Evolutionary conservation across 768 basidiomycete species (phyloP).

Genomic region (Mycena alexandri): DNA sequence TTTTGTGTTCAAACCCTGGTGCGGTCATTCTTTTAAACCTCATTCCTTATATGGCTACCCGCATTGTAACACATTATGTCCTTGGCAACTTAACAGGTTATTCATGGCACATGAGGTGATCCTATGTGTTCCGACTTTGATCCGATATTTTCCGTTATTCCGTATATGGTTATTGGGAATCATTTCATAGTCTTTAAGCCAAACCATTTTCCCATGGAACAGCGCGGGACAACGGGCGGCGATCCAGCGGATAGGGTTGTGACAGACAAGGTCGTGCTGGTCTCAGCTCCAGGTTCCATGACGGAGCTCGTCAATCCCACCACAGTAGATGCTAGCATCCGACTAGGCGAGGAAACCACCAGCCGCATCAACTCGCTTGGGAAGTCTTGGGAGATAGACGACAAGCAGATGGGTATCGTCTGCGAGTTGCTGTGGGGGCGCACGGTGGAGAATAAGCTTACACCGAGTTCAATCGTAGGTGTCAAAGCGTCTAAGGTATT

Average conservation of each 20-base stretch:
- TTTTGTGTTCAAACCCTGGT: too few species aligned
- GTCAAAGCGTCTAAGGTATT: neutral
- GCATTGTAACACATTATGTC: too few species aligned
- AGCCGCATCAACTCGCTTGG: conserved; percentile 16
- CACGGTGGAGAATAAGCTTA: neutral
- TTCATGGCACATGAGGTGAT: too few species aligned
- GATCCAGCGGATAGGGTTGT: conserved; percentile 21
- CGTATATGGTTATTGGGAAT: too few species aligned
- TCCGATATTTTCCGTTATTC: too few species aligned
- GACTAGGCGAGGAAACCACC: conserved; percentile 5
- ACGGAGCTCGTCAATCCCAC: conserved; percentile 20
- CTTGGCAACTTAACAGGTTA: too few species aligned
- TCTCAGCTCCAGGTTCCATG: conserved; percentile 20
- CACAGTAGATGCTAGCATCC: conserved; percentile 7
- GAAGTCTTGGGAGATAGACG: conserved; percentile 27
- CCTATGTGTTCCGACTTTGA: too few species aligned
- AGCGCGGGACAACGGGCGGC: conserved; percentile 13
- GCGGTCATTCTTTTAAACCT: too few species aligned
- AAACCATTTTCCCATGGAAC: too few species aligned
- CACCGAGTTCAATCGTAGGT: neutral
- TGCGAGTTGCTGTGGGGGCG: conserved; percentile 20
- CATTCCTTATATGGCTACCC: too few species aligned
- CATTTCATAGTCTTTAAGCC: too few species aligned
- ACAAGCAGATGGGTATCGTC: conserved; percentile 7
- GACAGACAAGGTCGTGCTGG: conserved; percentile 20